Percentiles rank a stretch among this genome's conserved stretches.
These are phyloP conservation scores for Spencermartinsiella ligniputridi DNA, from an alignment of 1,139 yeast species.

Conservation along the genomic window DNA sequence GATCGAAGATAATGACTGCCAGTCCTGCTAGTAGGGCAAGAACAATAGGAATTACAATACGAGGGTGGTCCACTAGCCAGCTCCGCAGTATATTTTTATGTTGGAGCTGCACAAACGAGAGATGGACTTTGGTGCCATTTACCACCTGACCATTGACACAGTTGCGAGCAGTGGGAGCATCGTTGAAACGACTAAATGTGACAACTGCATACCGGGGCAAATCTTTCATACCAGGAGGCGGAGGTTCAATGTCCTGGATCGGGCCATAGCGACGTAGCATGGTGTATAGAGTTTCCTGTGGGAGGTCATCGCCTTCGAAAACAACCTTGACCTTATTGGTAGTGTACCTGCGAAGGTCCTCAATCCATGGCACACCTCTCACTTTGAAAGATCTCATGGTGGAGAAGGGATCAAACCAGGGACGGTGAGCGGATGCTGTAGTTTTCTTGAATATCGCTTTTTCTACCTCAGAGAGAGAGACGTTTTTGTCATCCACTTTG, in stretches of 20 bases:
- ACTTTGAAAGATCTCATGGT: constrained; percentile 61
- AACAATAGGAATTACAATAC: constrained; percentile 67
- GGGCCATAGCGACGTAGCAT: constrained; percentile 83
- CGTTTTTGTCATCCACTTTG: constrained; percentile 22
- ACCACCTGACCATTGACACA: constrained; percentile 68
- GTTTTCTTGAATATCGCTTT: constrained; percentile 23
- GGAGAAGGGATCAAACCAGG: constrained; percentile 31
- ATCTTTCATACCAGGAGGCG: constrained; percentile 45
- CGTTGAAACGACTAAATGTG: constrained; percentile 50
- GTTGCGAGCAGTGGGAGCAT: constrained; percentile 84
- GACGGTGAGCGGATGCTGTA: constrained; percentile 14
- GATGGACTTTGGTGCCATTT: constrained; percentile 59
- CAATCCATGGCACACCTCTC: constrained; percentile 94
- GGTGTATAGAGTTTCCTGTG: constrained; percentile 81
- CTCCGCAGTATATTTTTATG: constrained; percentile 51
- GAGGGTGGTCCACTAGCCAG: constrained; percentile 64
- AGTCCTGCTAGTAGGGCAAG: constrained; percentile 64
- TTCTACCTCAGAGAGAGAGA: constrained; percentile 24
- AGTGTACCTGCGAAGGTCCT: constrained; percentile 78
- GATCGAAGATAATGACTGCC: constrained; percentile 87
- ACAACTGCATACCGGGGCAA: constrained; percentile 48
- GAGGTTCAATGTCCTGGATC: constrained; percentile 68
- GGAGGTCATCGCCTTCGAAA: constrained; percentile 68
- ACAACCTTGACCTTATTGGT: constrained; percentile 56
- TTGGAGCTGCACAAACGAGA: constrained; percentile 60